Evolutionary conservation across 805 yeast species (phyloP).

Genomic region (Barnettozyma vustinii): DNA sequence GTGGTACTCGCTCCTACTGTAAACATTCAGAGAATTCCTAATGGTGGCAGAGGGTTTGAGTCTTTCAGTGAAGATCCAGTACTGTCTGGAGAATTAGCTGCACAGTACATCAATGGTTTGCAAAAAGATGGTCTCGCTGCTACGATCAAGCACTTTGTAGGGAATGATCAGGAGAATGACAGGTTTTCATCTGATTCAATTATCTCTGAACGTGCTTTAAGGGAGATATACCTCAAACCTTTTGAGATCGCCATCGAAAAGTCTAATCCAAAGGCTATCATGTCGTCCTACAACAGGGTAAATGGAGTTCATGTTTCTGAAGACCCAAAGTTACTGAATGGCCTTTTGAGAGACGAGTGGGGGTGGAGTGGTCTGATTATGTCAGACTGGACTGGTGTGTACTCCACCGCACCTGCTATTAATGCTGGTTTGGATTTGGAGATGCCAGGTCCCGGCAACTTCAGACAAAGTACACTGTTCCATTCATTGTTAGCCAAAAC

Average conservation of each 20-base stretch:
- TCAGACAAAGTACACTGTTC: constrained; percentile 36
- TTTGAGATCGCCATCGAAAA: constrained; percentile 53
- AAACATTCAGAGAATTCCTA: constrained; percentile 50
- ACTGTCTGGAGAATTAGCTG: constrained; percentile 38
- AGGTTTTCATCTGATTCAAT: constrained; percentile 41
- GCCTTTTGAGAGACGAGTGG: constrained; percentile 51
- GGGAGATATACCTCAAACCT: constrained; percentile 58
- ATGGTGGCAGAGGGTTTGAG: constrained; percentile 59
- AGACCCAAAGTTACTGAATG: constrained; percentile 33
- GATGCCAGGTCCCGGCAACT: constrained; percentile 56
- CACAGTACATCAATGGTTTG: constrained; percentile 44
- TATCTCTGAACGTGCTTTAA: constrained; percentile 51
- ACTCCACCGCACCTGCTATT: constrained; percentile 39
- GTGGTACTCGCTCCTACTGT: constrained; percentile 42
- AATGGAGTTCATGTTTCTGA: constrained; percentile 54
- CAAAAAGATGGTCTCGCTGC: constrained; percentile 46
- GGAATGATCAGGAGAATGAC: constrained; percentile 56
- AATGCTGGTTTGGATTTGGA: constrained; percentile 56
- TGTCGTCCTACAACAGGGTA: constrained; percentile 58
- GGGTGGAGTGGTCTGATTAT: constrained; percentile 46
- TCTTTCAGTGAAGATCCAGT: constrained; percentile 56
- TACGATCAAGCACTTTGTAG: constrained; percentile 24
- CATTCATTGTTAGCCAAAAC: constrained; percentile 33
- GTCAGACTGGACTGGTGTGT: constrained; percentile 64
- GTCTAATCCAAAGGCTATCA: constrained; percentile 45